Base-by-base conservation (phyloP, 345 rosid species). In the Populus nigra region DNA sequence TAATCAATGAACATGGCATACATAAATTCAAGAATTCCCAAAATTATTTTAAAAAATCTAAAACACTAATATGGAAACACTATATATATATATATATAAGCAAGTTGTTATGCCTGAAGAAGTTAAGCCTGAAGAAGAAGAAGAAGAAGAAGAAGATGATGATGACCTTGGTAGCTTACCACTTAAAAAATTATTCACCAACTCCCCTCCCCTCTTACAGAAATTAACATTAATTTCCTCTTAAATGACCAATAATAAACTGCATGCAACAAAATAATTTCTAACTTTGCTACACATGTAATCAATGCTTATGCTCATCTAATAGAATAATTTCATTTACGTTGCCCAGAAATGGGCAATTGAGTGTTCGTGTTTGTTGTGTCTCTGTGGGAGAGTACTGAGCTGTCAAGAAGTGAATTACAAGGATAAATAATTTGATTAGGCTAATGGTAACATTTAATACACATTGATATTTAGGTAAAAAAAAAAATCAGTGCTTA, bases 151-250 rank as follows among this genome's bases (percentile, higher is more conserved):
- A 4, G 36, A 33, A 0, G 36, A 33, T 33, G 36, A 33, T 0
- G 36, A 33, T 0, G 36, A 33, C 36, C 5, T 33, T 33, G 36
- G 36, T 33, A 33, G 4, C 5, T 33, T 33, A 63, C 39, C 70
- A 27, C 15, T 27, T 43, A 41, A 38, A 74, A 75, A 49, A 33
- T 43, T 38, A 50, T 68, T 53, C 73, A 76, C 78, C 78, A 76
- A 76, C 78, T 76, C 65, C 65, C 36, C 73, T 76, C 65, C 65
- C 36, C 18, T 49, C 49, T 66, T 66, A 47, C 71, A 75, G 16
- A 27, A 67, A 76, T 55, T 68, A 76, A 68, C 68, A 27, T 16
- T 20, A 41, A 41, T 41, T 53, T 67, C 27, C 72, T 47, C 78
- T 66, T 29, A 50, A 33, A 31, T 33, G 20, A 27, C 12, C 72